phyloP scores from a whole-genome alignment of 345 rosid species.

The rapeseed (Brassica napus) region DNA sequence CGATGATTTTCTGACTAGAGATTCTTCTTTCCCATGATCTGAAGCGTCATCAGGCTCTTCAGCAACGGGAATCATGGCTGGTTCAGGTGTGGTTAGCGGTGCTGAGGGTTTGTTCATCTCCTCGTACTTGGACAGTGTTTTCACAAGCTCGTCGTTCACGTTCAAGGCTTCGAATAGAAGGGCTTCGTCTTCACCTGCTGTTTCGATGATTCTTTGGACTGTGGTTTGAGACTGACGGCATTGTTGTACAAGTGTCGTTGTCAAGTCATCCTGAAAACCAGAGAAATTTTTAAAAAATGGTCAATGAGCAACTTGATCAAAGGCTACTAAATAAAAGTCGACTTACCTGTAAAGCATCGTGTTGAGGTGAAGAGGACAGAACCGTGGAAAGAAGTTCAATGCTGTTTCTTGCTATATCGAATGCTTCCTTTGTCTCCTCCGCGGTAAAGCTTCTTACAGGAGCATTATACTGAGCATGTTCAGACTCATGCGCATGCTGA shows the following conservation, averaged over 20 bases:
- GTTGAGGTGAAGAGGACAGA: slow-evolving; percentile 84
- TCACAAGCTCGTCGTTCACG: slow-evolving; percentile 90
- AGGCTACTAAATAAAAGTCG: background rate
- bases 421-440: slow-evolving; percentile 92
- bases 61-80: slow-evolving; percentile 91
- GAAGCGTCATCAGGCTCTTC: slow-evolving; percentile 86
- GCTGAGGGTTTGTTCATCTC: slow-evolving; percentile 64
- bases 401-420: slow-evolving; percentile 93
- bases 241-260: slow-evolving; percentile 73
- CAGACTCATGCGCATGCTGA: slow-evolving; percentile 45
- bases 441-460: slow-evolving; percentile 60
- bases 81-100: slow-evolving; percentile 55
- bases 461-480: slow-evolving; percentile 48
- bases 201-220: slow-evolving; percentile 85
- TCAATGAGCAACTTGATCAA: too few relatives aligned
- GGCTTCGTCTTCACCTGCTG: slow-evolving; percentile 87
- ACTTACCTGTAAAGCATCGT: slow-evolving; percentile 79
- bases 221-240: slow-evolving; percentile 72
- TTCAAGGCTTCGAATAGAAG: slow-evolving; percentile 94
- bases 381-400: slow-evolving; percentile 91
- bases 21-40: slow-evolving; percentile 51
- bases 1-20: slow-evolving; percentile 73
- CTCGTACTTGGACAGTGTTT: slow-evolving; percentile 72
- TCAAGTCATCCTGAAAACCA: slow-evolving; percentile 75
- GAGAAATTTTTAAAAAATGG: background rate